Evolutionary conservation across 2,329 filamentous ascomycete species (phyloP).

Genomic region (Aspergillus fijiensis): DNA sequence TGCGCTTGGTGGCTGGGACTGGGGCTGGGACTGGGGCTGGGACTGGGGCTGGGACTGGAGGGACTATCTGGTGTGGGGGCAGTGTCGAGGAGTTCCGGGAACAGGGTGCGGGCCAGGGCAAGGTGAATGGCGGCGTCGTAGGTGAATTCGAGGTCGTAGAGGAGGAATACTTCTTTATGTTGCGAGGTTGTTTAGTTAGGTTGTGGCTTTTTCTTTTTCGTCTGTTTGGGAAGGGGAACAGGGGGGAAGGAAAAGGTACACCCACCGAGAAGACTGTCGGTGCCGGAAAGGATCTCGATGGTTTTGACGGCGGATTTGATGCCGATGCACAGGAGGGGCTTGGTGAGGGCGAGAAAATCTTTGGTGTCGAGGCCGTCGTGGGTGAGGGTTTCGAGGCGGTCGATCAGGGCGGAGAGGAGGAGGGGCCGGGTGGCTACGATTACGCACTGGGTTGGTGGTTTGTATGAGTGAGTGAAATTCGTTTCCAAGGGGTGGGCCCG

Average conservation of each 20-base stretch:
- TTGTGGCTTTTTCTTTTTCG: too few species aligned
- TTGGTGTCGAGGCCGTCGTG: not conserved
- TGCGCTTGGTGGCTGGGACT: conserved; percentile 18
- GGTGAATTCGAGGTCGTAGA: conserved; percentile 40
- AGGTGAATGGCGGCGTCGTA: conserved; percentile 40
- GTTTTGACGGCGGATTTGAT: conserved; percentile 6
- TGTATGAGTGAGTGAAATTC: too few species aligned
- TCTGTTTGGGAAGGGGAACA: too few species aligned
- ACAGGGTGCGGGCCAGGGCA: conserved; percentile 39
- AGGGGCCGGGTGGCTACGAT: conserved; percentile 7
- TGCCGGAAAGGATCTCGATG: not conserved
- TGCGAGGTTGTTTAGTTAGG: not conserved
- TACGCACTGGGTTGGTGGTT: not conserved
- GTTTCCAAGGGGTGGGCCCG: too few species aligned
- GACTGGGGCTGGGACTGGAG: too few species aligned
- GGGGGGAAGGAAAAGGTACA: not conserved
- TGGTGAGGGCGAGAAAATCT: not conserved
- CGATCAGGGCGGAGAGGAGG: conserved; percentile 3
- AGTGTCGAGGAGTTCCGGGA: conserved; percentile 22
- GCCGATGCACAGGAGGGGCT: conserved; percentile 1
- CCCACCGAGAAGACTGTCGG: conserved; percentile 5
- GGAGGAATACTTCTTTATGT: conserved; percentile 38
- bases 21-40: not conserved
- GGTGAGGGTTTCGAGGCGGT: conserved; percentile 3
- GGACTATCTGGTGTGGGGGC: not conserved